Evolutionary conservation across 495 filamentous ascomycete species (phyloP).

Genomic region (Trichocladium uniseriatum): DNA sequence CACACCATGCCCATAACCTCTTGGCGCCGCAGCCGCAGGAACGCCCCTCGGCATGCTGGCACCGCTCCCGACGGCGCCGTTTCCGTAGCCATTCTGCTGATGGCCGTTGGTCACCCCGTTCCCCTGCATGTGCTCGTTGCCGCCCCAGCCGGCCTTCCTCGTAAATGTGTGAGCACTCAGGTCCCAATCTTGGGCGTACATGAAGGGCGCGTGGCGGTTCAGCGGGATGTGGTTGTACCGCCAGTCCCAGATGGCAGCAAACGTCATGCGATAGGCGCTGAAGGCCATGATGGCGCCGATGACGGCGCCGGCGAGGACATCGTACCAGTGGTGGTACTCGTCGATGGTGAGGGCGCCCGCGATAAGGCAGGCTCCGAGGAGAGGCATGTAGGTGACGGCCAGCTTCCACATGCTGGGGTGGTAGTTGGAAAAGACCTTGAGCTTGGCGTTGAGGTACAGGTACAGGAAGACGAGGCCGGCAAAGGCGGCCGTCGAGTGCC

Average conservation of each 20-base stretch:
- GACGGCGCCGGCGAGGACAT: constrained; percentile 46
- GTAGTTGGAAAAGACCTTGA: constrained; percentile 52
- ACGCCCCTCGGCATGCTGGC: too few species aligned
- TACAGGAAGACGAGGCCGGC: constrained; percentile 46
- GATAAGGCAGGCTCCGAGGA: constrained; percentile 50
- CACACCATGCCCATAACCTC: too few species aligned
- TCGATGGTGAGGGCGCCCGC: constrained; percentile 52
- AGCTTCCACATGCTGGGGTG: constrained; percentile 41
- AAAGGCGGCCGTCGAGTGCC: constrained; percentile 50
- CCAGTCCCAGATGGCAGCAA: constrained; percentile 51
- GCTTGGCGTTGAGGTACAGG: constrained; percentile 56
- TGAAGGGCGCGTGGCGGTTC: constrained; percentile 1
- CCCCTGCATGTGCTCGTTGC: neutral
- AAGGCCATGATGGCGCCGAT: constrained; percentile 51
- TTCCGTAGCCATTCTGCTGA: too few species aligned
- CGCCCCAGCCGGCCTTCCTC: neutral
- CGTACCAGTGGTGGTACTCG: constrained; percentile 52
- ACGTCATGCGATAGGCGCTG: constrained; percentile 48
- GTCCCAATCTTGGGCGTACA: neutral
- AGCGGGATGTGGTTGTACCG: constrained; percentile 46
- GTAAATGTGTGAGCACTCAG: neutral
- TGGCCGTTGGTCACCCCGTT: neutral
- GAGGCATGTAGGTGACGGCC: constrained; percentile 26
- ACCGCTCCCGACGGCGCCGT: too few species aligned
- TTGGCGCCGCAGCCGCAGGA: too few species aligned